A percentile compares a stretch with the other conserved stretches of the same genome.
Conservation (phyloP, 2,329 filamentous ascomycete genomes). For the Paraconiothyrium brasiliense region DNA sequence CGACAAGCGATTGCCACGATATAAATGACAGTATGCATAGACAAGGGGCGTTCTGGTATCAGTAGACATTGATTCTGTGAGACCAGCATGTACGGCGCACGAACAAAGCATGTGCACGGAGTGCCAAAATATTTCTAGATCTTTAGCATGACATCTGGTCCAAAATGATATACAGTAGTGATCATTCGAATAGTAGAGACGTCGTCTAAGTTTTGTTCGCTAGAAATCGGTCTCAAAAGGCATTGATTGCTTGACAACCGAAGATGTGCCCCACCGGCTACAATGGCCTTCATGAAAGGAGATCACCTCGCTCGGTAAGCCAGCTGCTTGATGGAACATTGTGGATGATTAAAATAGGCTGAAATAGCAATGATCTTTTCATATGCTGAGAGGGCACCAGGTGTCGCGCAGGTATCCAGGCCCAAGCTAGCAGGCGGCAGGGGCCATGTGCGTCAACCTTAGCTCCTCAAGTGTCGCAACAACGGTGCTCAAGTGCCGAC, state of each 20-base stretch:
- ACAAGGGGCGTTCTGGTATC: not conserved
- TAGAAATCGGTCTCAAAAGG: no score
- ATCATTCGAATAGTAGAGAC: not conserved
- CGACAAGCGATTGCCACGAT: not conserved
- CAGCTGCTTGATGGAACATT: no score
- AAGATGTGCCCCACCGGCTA: no score
- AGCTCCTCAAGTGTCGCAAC: not conserved
- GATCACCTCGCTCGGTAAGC: no score
- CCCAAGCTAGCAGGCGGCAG: not conserved
- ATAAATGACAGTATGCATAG: not conserved
- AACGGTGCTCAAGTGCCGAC: constrained; percentile 1
- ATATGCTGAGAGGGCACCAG: not conserved
- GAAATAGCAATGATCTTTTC: not conserved
- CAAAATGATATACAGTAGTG: not conserved
- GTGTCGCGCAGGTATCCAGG: not conserved
- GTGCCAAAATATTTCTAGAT: no score
- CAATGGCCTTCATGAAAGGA: no score
- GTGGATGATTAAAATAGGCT: no score
- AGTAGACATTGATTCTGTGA: not conserved
- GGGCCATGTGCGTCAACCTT: not conserved
- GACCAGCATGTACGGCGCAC: not conserved
- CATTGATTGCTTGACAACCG: no score
- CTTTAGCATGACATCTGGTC: not conserved
- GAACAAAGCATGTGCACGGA: not conserved
- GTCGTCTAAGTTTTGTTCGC: not conserved